Percentiles rank a stretch among this genome's conserved stretches.
phyloP scores from a whole-genome alignment of 108 stramenopile genomes.

The Nitzschia sp. region DNA sequence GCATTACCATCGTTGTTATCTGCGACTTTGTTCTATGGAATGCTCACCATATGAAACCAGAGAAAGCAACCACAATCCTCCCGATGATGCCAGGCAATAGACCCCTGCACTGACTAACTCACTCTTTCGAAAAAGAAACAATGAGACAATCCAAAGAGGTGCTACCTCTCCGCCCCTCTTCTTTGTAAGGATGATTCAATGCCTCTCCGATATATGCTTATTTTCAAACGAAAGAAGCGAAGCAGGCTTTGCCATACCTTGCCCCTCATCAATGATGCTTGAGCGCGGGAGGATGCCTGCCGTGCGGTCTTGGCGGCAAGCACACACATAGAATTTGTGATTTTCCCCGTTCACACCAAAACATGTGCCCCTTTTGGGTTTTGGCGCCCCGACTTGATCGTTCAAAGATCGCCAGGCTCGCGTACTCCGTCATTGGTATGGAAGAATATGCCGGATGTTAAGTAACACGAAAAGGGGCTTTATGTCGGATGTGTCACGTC shows the following conservation, averaged over 20 bases:
- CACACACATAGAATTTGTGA: too few relatives aligned
- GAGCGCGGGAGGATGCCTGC: background rate
- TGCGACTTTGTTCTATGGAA: background rate
- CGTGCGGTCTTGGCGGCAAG: too few relatives aligned
- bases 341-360: background rate
- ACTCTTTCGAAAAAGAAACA: background rate
- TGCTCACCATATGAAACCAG: background rate
- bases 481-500: too few relatives aligned
- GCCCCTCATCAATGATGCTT: background rate
- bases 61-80: too few relatives aligned
- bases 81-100: too few relatives aligned
- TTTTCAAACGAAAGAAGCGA: background rate
- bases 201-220: background rate
- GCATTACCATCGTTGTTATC: constrained; percentile 8
- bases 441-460: too few relatives aligned
- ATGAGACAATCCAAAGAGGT: background rate
- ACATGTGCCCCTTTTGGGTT: background rate
- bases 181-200: too few relatives aligned
- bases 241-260: background rate
- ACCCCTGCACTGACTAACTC: too few relatives aligned
- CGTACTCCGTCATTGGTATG: too few relatives aligned
- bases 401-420: too few relatives aligned
- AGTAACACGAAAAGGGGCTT: too few relatives aligned
- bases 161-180: too few relatives aligned
- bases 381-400: background rate